Base-by-base conservation (phyloP, 164 flowering plant genomes). In the Magnolia changhungtana region DNA sequence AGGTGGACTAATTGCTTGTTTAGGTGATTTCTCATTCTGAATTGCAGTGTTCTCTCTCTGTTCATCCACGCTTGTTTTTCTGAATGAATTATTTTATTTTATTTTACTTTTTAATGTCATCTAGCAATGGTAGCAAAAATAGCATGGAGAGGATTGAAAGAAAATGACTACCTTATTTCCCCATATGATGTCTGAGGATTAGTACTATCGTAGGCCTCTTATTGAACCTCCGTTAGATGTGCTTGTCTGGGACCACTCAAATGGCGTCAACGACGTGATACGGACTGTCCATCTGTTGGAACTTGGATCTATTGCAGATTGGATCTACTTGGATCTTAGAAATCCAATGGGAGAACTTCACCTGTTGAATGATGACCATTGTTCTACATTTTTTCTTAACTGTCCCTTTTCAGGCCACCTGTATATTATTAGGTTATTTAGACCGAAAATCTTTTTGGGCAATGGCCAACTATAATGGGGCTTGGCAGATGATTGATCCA, bases 1-100 rank as follows among this genome's bases (percentile, higher is more conserved):
- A 89, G 97, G 82, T 94, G 97, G 98, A 92, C 94, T 50, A 94
- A 94, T 81, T 86, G 95, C 82, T 82, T 89, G 79, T 93, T 88
- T 81, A 59, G 94, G 98, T 90, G 86, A 79, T 72, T 72, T 52
- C 7, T 20, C 29, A 70, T 68, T 73, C 68, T 7, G 64, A 18
- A 20, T 24, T 51, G 29, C 19, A 14, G 45, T 63, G 21, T 63
- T 21, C 66, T 63, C 66, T 19, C 66, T 63, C 20, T 63, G 20
- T 63, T 31, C 37, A 3, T 31, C 37, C 45, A 37, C 2, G 2
- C 1, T 80, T 86, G 95, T 82, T 82, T 89, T 78, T 93, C 87
- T 81, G 51, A 93, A 96, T 89, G 86, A 79, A 70, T 72, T 52
- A 2, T 20, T 11, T 55, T 55, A 0, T 10, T 55, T 24, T 66